phyloP scores from a whole-genome alignment of 2,329 filamentous ascomycete species.

The Aspergillus sergii region DNA sequence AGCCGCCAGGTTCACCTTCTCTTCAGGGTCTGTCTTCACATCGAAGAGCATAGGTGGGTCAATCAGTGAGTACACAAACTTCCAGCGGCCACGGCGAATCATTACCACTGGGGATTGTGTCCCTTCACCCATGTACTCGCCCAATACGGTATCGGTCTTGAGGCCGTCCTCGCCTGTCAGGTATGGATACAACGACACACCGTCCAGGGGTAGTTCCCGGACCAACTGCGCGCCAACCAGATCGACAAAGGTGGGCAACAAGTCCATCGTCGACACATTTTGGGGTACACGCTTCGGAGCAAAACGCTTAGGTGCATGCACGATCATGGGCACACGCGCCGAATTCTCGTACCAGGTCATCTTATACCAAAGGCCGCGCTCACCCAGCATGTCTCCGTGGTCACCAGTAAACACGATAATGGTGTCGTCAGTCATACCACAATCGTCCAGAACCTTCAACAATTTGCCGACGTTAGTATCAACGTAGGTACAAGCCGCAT shows the following conservation, averaged over 20 bases:
- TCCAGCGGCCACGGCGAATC: conserved; percentile 88
- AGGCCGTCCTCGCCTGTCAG: conserved; percentile 59
- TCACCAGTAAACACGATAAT: conserved; percentile 92
- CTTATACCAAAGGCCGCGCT: conserved; percentile 92
- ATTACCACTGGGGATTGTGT: conserved; percentile 89
- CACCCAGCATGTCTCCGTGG: conserved; percentile 94
- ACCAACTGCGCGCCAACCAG: conserved; percentile 73
- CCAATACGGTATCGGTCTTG: conserved; percentile 80
- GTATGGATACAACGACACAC: conserved; percentile 78
- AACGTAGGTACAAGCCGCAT: conserved; percentile 89
- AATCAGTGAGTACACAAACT: conserved; percentile 83
- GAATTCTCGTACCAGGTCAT: conserved; percentile 96
- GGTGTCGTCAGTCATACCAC: conserved; percentile 79
- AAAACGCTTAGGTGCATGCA: conserved; percentile 78
- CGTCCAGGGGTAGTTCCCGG: conserved; percentile 79
- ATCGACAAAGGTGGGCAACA: conserved; percentile 85
- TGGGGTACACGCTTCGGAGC: conserved; percentile 73
- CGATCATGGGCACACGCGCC: conserved; percentile 82
- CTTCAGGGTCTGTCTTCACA: conserved; percentile 71
- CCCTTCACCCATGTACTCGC: conserved; percentile 93
- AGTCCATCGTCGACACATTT: conserved; percentile 88
- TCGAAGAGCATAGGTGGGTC: conserved; percentile 87
- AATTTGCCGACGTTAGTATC: conserved; percentile 89
- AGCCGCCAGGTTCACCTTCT: conserved; percentile 69
- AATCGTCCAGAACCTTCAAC: conserved; percentile 74